Base-by-base conservation (phyloP, 2,329 filamentous ascomycete species). In the Passalora sequoiae region DNA sequence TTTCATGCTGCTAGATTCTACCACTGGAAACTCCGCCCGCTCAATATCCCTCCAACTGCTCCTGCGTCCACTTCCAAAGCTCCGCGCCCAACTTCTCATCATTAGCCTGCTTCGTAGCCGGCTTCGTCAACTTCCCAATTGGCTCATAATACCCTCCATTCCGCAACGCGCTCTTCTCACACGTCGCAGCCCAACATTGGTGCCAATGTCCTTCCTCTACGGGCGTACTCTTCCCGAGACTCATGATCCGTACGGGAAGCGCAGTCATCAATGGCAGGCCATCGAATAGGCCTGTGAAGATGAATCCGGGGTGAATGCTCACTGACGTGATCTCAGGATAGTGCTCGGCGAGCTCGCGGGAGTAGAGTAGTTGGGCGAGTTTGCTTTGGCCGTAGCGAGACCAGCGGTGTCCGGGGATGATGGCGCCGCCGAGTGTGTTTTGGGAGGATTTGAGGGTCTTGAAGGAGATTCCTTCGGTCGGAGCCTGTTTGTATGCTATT, bases 361-460 rank as follows among this genome's bases (percentile, higher is more conserved):
- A 60, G 52, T 68, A 72, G 2, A 73, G 58, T 4, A 74, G 52
- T 46, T 73, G 70, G 0, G 74, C 73, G 2, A 75, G 57, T 51
- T 76, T 76, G 35, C 63, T 67, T 48, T 73, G 68, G 0, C 67
- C 71, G 49, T 71, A 71, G 10, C 65, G 59, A 4, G 47, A 46
- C 59, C 64, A 68, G 6, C 58, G 48, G 19, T 63, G 62, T 19
- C 56, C 40, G 8, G 37, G 37, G 13, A 39, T 30, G 15, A 39
- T 9, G 9, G 30, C 30, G n/a, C 25, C 27, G 8, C 44, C 43
- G 8, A 53, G 40, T 2, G 24, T 27, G 24, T 13, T 4, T 33
- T 55, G 47, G 6, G 44, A 9, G 6, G 49, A 55, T 6, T 57
- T 56, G 32, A 65, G 54, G 6, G 58, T 54, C 6, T 29, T 30